Base-by-base conservation (phyloP, 78 protist species). In the Corallochytrium limacisporum region DNA sequence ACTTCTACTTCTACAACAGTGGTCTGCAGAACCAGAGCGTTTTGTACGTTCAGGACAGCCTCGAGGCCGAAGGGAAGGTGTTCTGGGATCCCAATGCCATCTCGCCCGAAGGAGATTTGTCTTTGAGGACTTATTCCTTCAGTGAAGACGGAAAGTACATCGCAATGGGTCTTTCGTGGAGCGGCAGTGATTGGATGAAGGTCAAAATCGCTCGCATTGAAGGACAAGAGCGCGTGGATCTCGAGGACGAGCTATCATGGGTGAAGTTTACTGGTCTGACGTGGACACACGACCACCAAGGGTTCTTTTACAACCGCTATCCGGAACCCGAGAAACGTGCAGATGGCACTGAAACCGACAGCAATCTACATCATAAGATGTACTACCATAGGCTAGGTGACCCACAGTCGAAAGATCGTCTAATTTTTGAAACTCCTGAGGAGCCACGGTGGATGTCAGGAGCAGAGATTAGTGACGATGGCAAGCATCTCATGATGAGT, bases 131-230 rank as follows among this genome's bases (percentile, higher is more conserved):
- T 22, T 15, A 1, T 20, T 0, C 38, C 31, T 26, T 75, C 29
- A 22, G 71, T 29, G 31, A 51, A n/a, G 32, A 37, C 33, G 74
- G 80, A 67, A 46, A 66, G 80, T 24, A 44, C 63, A 1, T 74
- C 62, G 85, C 79, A 22, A 74, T 73, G 32, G 59, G 79, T 8
- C 42, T 66, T 24, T 37, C 74, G 8, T 46, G 62, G 37, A 63
- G 73, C 33, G 95, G 92, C 35, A 37, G 71, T 4, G 95, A 87
- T 57, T 90, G 95, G 93, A 55, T 50, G 33, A 70, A 69, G 7
- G 28, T 85, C 4, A 10, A 68, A n/a, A 42, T 90, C 13, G 13
- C 28, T 9, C 47, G 50, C 9, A 39, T 67, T 1, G 70, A 55
- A 15, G 42, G 28, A 39, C n/a, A n/a, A n/a, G n/a, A n/a, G n/a